Percentiles rank a stretch among this genome's conserved stretches.
phyloP scores from a whole-genome alignment of 2,329 filamentous ascomycete species.

The Cercospora zeae-maydis region DNA sequence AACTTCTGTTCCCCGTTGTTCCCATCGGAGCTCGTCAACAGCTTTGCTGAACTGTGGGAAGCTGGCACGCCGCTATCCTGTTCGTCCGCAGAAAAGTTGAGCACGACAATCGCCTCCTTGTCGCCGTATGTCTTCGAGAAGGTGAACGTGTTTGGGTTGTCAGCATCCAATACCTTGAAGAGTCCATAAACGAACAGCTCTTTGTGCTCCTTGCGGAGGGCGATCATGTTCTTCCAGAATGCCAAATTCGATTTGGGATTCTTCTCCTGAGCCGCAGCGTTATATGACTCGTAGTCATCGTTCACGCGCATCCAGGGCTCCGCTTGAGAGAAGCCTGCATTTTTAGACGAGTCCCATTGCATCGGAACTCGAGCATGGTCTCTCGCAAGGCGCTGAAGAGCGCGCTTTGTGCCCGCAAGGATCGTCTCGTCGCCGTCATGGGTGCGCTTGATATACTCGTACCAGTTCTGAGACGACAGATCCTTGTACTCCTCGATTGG shows the following conservation, averaged over 20 bases:
- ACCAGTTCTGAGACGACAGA: slow-evolving; percentile 49
- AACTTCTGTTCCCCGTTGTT: neutral
- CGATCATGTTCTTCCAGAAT: slow-evolving; percentile 52
- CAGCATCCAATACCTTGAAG: slow-evolving; percentile 20
- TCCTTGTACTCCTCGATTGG: slow-evolving; percentile 43
- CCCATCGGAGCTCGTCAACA: neutral
- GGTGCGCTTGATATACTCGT: slow-evolving; percentile 41
- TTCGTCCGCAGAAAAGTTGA: slow-evolving; percentile 43
- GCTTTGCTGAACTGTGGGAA: neutral
- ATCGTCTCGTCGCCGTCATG: slow-evolving; percentile 34
- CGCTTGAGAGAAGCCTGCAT: slow-evolving; percentile 58
- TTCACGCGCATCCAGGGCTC: slow-evolving; percentile 18
- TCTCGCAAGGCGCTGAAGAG: slow-evolving; percentile 7
- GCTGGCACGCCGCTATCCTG: neutral
- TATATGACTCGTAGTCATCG: slow-evolving; percentile 5
- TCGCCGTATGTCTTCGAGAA: slow-evolving; percentile 4
- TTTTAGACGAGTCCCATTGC: slow-evolving; percentile 57
- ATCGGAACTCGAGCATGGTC: slow-evolving; percentile 59
- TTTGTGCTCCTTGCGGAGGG: slow-evolving; percentile 22
- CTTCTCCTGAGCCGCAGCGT: slow-evolving; percentile 44
- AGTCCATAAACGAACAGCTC: slow-evolving; percentile 28
- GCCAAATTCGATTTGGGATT: slow-evolving; percentile 50
- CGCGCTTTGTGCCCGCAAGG: neutral
- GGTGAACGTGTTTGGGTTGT: slow-evolving; percentile 7
- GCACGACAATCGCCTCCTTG: slow-evolving; percentile 23